A percentile compares a stretch with the other conserved stretches of the same genome.
Evolutionary conservation across 768 basidiomycete species (phyloP).

Genomic region (Amanita polypyramis): DNA sequence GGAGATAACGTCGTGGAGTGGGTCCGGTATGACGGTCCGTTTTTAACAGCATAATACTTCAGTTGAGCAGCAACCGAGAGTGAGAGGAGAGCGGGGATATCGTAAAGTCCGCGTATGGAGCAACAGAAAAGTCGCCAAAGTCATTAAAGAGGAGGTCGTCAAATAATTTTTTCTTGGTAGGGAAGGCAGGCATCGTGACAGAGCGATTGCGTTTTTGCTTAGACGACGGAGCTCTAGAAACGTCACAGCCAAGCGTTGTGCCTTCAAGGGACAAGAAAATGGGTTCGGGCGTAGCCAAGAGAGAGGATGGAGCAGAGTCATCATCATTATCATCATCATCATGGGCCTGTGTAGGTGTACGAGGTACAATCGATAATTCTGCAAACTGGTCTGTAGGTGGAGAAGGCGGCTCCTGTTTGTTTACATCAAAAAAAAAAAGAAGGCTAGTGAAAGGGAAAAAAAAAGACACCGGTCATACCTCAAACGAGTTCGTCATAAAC

Average conservation of each 20-base stretch:
- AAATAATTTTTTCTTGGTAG: constrained; percentile 34
- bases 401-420: constrained; percentile 11
- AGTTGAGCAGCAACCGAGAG: constrained; percentile 39
- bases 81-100: constrained; percentile 32
- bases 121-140: constrained; percentile 17
- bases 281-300: constrained; percentile 49
- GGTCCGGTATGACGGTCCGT: neutral
- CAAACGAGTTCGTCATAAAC: neutral
- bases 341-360: constrained; percentile 28
- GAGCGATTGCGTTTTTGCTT: constrained; percentile 19
- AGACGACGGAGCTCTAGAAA: constrained; percentile 19
- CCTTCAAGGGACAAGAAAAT: constrained; percentile 26
- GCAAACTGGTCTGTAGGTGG: constrained; percentile 38
- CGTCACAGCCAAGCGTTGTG: constrained; percentile 24
- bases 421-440: neutral
- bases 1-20: neutral
- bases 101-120: neutral
- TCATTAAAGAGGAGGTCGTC: constrained; percentile 26
- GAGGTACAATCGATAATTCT: constrained; percentile 45
- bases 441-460: neutral
- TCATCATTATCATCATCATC: constrained; percentile 26
- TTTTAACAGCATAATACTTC: constrained; percentile 14
- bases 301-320: constrained; percentile 40
- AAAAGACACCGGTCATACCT: neutral
- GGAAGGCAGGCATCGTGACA: constrained; percentile 22